Percentiles rank a stretch among this genome's conserved stretches.
These are phyloP conservation scores for Loxodes magnus DNA, from an alignment of 73 alveolate genomes.

Conservation along the genomic window DNA sequence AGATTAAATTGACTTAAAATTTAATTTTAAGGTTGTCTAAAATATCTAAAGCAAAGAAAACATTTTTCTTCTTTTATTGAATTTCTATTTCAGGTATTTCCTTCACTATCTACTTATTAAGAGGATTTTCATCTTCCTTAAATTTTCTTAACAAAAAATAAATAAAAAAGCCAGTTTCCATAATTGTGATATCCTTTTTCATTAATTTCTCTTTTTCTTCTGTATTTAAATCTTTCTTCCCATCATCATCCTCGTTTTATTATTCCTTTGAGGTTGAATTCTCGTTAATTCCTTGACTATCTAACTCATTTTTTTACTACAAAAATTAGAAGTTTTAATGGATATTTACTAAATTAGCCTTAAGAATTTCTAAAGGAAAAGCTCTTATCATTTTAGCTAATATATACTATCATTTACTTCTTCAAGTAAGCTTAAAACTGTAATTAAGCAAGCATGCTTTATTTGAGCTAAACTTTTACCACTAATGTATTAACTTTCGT, in stretches of 20 bases:
- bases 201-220: constrained; percentile 13
- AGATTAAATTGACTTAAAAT: no score
- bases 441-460: constrained; percentile 17
- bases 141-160: constrained; percentile 45
- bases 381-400: constrained; percentile 40
- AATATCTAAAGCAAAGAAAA: no score
- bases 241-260: neutral
- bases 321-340: constrained; percentile 14
- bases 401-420: constrained; percentile 25
- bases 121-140: constrained; percentile 37
- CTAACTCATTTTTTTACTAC: constrained; percentile 9
- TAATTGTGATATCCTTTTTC: constrained; percentile 40
- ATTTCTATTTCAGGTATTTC: constrained; percentile 18
- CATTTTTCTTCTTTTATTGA: no score
- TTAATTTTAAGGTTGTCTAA: no score
- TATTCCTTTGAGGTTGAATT: neutral
- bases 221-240: constrained; percentile 12
- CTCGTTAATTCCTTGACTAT: no score
- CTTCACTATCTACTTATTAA: constrained; percentile 27
- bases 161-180: constrained; percentile 73
- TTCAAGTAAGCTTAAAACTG: constrained; percentile 28
- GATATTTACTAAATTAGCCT: constrained; percentile 23
- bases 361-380: constrained; percentile 29
- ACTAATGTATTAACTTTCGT: neutral
- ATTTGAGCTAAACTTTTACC: neutral